Percentiles rank a stretch among this genome's conserved stretches.
Evolutionary conservation across 495 filamentous ascomycete species (phyloP).

Genomic region (Filosporella fistucella): DNA sequence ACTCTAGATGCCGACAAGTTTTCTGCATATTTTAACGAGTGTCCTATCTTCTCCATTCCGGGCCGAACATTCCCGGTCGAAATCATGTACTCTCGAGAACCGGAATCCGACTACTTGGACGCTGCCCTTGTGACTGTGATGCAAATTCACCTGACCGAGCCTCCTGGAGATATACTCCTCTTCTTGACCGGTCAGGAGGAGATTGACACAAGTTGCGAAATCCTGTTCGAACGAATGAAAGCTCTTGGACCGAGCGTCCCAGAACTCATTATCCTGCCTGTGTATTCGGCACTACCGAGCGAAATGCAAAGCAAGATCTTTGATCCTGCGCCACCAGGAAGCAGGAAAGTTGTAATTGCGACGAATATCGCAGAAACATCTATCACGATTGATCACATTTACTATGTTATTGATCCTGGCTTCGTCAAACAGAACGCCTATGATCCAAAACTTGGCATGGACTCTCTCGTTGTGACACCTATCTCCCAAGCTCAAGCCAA

Average conservation of each 20-base stretch:
- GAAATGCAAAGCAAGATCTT: slow-evolving; percentile 96
- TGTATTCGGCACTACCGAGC: slow-evolving; percentile 87
- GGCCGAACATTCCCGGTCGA: slow-evolving; percentile 94
- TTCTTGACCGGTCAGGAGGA: slow-evolving; percentile 98
- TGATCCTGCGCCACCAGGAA: slow-evolving; percentile 84
- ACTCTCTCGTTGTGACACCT: slow-evolving; percentile 88
- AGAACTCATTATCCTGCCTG: slow-evolving; percentile 87
- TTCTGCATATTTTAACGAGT: slow-evolving; percentile 88
- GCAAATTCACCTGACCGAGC: slow-evolving; percentile 94
- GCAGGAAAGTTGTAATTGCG: slow-evolving; percentile 92
- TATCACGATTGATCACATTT: slow-evolving; percentile 95
- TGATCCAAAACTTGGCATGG: slow-evolving; percentile 97
- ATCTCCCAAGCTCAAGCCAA: slow-evolving; percentile 97
- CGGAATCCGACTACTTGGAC: slow-evolving; percentile 93
- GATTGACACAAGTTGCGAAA: slow-evolving; percentile 92
- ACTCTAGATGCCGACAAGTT: slow-evolving; percentile 98
- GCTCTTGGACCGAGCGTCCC: slow-evolving; percentile 85
- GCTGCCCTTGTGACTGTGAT: slow-evolving; percentile 94
- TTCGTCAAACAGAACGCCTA: slow-evolving; percentile 98
- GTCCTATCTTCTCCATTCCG: slow-evolving; percentile 94
- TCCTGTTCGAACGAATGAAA: slow-evolving; percentile 95
- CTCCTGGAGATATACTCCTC: slow-evolving; percentile 85
- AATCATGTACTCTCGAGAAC: slow-evolving; percentile 89
- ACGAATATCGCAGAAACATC: slow-evolving; percentile 99
- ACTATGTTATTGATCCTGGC: slow-evolving; percentile 95